Percentiles rank a stretch among this genome's conserved stretches.
Conservation (phyloP, 2,329 filamentous ascomycete genomes). For the Pseudofabraea citricarpa region DNA sequence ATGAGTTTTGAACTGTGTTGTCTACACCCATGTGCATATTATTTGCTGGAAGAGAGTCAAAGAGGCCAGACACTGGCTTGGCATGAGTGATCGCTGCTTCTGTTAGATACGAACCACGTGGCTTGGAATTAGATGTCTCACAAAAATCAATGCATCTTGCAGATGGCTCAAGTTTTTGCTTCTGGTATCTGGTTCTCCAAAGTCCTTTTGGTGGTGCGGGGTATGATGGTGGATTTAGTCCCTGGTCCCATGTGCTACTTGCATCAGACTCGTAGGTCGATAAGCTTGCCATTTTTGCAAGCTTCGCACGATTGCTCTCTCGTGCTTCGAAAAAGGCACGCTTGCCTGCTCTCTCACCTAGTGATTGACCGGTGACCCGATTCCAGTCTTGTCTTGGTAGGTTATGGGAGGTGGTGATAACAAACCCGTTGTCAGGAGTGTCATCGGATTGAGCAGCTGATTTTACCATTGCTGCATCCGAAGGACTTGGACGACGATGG, state of each 20-base stretch:
- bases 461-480: constrained; percentile 33
- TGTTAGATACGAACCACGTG: background rate
- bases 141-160: background rate
- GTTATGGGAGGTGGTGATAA: background rate
- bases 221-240: too few relatives aligned
- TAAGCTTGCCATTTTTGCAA: background rate
- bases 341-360: constrained; percentile 25
- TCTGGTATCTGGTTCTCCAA: background rate
- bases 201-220: too few relatives aligned
- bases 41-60: too few relatives aligned
- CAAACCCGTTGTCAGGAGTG: background rate
- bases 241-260: too few relatives aligned
- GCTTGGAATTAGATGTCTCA: background rate
- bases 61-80: too few relatives aligned
- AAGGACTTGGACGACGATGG: constrained; percentile 29
- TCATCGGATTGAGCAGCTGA: constrained; percentile 5
- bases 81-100: background rate
- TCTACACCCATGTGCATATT: too few relatives aligned
- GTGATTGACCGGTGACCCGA: constrained; percentile 9
- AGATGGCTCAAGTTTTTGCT: background rate
- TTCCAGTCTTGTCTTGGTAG: constrained; percentile 4
- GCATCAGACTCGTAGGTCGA: background rate
- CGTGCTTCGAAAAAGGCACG: constrained; percentile 26
- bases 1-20: constrained; percentile 18
- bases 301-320: constrained; percentile 23